Percentiles rank a stretch among this genome's conserved stretches.
These are phyloP conservation scores for Venustampulla echinocandica DNA, from an alignment of 495 filamentous ascomycete species.

Conservation along the genomic window DNA sequence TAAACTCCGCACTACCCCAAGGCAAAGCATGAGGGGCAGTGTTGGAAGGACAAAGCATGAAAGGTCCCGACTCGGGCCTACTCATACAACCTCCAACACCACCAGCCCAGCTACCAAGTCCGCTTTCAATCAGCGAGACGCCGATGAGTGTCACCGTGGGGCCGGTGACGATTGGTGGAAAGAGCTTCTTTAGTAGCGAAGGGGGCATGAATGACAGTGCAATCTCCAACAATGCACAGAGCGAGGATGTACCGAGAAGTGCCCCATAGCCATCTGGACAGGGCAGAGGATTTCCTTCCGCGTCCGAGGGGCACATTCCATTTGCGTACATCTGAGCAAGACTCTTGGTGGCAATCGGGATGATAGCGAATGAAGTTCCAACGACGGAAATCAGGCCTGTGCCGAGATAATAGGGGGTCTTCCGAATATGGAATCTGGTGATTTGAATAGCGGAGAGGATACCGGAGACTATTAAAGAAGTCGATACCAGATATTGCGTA, in stretches of 20 bases:
- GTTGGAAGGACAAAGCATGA: conserved; percentile 59
- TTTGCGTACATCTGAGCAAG: conserved; percentile 81
- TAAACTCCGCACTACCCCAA: conserved; percentile 82
- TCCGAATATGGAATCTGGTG: conserved; percentile 69
- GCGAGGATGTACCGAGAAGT: conserved; percentile 62
- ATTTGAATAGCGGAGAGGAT: conserved; percentile 75
- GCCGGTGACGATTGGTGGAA: conserved; percentile 85
- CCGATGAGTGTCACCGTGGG: conserved; percentile 75
- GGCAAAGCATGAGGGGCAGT: conserved; percentile 70
- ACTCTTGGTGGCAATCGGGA: conserved; percentile 71
- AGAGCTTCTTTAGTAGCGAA: conserved; percentile 60
- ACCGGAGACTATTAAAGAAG: conserved; percentile 79
- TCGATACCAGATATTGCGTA: conserved; percentile 80
- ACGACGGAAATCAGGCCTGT: conserved; percentile 89
- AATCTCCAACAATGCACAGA: conserved; percentile 68
- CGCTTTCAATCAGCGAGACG: conserved; percentile 62
- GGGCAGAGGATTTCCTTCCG: conserved; percentile 57
- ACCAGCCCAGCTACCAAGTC: conserved; percentile 80
- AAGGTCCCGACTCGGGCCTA: conserved; percentile 45
- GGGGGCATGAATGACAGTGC: conserved; percentile 68
- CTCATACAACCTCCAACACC: conserved; percentile 56
- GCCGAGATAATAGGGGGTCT: conserved; percentile 74
- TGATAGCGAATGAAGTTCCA: conserved; percentile 78
- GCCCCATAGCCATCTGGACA: conserved; percentile 85
- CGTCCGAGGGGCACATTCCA: conserved; percentile 60